Evolutionary conservation across 345 rosid genomes (phyloP), one percentile per base, ranked within the genome.

Genomic region (Trapa bicornis): DNA sequence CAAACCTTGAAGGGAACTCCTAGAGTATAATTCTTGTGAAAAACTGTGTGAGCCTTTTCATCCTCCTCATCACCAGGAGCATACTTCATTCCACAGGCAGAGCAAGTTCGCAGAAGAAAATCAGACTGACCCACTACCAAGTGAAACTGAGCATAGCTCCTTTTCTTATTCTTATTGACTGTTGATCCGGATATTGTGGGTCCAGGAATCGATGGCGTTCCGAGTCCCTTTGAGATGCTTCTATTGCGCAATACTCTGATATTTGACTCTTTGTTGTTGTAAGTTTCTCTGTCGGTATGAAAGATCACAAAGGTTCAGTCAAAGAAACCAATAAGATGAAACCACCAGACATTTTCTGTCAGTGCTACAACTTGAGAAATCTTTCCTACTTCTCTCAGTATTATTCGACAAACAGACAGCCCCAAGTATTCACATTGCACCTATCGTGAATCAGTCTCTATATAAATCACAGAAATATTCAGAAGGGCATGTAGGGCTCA

Each of bases 111-210:
- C 63, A 94, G 82, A 71, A 83, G 84, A 76, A 94, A 91, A 83
- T 94, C 95, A 54, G 97, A 84, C 71, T 94, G 97, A 35, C 96
- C 97, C 38, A 91, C 70, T 32, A 91, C 96, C 72, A 91, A 74
- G 82, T 91, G 85, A 35, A 87, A 66, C 78, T 89, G 97, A 4
- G 89, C 87, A 72, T 89, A 89, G 71, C 78, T 89, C 62, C 99
- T 87, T 74, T 87, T 94, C 81, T 80, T 87, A 66, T 66, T 72
- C 35, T 61, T 57, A 57, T 71, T 71, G 50, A 47, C 45, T 37
- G 69, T 43, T 35, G 47, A 12, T n/a, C 74, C 61, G 4, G 65
- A 36, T 64, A 64, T 17, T 37, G 66, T 38, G 38, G 29, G 29
- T 22, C 6, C 35, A 22, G 60, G 60, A 3, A n/a, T 54, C 35